Base-by-base conservation (phyloP, 257 asterid genomes). In the Ajuga chamaepitys region DNA sequence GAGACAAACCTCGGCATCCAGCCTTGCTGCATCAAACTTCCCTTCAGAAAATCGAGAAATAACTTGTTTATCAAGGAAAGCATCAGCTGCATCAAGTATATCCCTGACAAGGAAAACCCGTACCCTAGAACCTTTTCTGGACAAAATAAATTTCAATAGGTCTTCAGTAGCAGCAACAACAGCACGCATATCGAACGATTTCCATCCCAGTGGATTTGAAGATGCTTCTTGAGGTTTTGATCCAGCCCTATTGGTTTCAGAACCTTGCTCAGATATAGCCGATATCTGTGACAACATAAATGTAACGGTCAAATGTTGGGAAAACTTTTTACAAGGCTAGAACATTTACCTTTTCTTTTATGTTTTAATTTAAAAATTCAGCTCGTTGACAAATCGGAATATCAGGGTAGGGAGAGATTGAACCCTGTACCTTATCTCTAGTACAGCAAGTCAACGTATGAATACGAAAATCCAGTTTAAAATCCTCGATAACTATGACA, bases 141-240 rank as follows among this genome's bases (percentile, higher is more conserved):
- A 93, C 73, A 93, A 71, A 62, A 93, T 84, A 70, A 93, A 93
- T 30, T 77, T 79, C 71, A 93, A 80, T 48, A 93, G 94, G 77
- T 93, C 97, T 81, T 93, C 98, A 0, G 96, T 81, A 45, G 98
- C 97, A 66, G 97, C 69, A 42, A 86, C 98, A 50, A 93, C 98
- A 12, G 95, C 87, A 9, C 71, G 85, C 81, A 93, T 93, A 24
- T 89, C 44, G 74, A 89, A 89, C 25, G 96, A 80, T 70, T 82
- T 89, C 95, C 95, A 84, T 67, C 80, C 94, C 51, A 81, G 56
- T 71, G 81, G 77, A 67, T 69, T 67, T 54, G 88, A 64, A 44
- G 80, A 59, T 13, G 48, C 61, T 42, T 70, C 86, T 25, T 61
- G 59, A 24, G 83, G 48, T 59, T 74, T 47, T 1, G 80, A 73